phyloP scores from a whole-genome alignment of 306 rosid genomes.

The Glycyrrhiza uralensis region DNA sequence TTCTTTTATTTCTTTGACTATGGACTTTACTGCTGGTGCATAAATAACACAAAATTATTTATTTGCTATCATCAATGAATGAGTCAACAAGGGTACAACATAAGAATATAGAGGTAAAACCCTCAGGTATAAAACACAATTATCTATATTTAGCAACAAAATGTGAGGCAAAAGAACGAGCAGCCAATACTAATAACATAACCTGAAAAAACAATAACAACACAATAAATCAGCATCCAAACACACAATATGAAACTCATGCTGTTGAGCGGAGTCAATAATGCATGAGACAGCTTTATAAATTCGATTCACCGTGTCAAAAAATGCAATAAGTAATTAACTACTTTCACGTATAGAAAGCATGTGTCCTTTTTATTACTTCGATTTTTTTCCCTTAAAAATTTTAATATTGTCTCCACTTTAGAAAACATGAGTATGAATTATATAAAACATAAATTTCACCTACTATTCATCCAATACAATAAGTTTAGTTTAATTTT shows the following conservation, averaged over 20 bases:
- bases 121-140: slow-evolving; percentile 17
- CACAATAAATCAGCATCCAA: background rate
- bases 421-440: background rate
- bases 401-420: background rate
- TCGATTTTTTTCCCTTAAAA: background rate
- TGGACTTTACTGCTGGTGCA: too few species aligned
- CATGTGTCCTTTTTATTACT: background rate
- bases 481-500: background rate
- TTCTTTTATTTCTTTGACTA: too few species aligned
- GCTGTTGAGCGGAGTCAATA: background rate
- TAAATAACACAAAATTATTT: slow-evolving; percentile 21
- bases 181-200: slow-evolving; percentile 16
- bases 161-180: slow-evolving; percentile 24
- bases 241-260: background rate
- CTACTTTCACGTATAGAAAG: background rate
- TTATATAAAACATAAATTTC: background rate
- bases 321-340: background rate
- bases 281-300: too few species aligned
- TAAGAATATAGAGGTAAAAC: slow-evolving; percentile 19
- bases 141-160: slow-evolving; percentile 33
- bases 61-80: slow-evolving; percentile 28
- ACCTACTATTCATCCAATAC: background rate
- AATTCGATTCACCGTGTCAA: background rate
- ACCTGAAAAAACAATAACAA: slow-evolving; percentile 37
- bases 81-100: slow-evolving; percentile 20